These are phyloP conservation scores for Xylaria digitata DNA, from an alignment of 2,329 filamentous ascomycete species.

Conservation along the genomic window DNA sequence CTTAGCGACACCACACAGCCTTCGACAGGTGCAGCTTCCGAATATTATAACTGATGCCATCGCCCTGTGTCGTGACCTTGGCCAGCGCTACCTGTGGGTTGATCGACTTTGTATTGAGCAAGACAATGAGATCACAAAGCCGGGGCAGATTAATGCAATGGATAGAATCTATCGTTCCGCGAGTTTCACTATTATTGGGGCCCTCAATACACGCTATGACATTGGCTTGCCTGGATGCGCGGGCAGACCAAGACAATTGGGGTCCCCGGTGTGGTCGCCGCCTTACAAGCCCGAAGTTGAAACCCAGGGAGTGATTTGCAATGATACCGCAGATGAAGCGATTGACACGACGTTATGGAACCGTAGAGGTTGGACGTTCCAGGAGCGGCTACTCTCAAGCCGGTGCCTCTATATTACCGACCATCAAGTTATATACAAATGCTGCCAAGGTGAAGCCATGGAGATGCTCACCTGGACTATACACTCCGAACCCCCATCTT, in stretches of 20 bases:
- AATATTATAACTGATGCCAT: slow-evolving; percentile 31
- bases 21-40: slow-evolving; percentile 2
- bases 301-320: neutral
- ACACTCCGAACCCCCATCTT: neutral
- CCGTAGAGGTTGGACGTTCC: slow-evolving; percentile 35
- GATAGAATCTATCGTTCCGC: neutral
- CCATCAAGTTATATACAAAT: slow-evolving; percentile 32
- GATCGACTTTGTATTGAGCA: slow-evolving; percentile 37
- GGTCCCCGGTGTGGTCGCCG: neutral
- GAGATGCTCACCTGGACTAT: slow-evolving; percentile 31
- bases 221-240: slow-evolving; percentile 1
- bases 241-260: neutral
- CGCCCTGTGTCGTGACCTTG: slow-evolving; percentile 29
- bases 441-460: slow-evolving; percentile 28
- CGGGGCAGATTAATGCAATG: slow-evolving; percentile 19
- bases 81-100: slow-evolving; percentile 35
- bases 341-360: slow-evolving; percentile 31
- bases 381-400: slow-evolving; percentile 33
- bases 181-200: slow-evolving; percentile 1
- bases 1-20: neutral
- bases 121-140: slow-evolving; percentile 28
- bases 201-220: slow-evolving; percentile 2
- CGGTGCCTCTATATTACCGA: slow-evolving; percentile 33
- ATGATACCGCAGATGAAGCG: neutral
- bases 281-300: slow-evolving; percentile 1